A percentile compares a stretch with the other conserved stretches of the same genome.
Conservation (phyloP, 768 basidiomycete species). For the Omphalotus guepiniiformis region DNA sequence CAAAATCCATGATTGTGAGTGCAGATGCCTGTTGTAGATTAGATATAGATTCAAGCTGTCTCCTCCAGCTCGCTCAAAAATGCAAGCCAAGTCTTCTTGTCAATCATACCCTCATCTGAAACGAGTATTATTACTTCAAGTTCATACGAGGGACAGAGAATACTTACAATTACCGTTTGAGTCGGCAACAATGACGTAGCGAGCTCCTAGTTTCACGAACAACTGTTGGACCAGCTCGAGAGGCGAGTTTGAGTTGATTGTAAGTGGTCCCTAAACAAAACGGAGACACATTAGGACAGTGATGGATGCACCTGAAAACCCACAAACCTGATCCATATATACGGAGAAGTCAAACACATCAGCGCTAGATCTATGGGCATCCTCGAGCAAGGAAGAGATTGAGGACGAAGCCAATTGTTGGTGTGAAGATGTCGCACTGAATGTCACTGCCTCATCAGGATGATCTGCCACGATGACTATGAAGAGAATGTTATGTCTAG, state of each 20-base stretch:
- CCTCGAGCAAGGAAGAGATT: slow-evolving; percentile 54
- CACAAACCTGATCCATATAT: slow-evolving; percentile 83
- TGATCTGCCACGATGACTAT: slow-evolving; percentile 76
- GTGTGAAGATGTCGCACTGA: slow-evolving; percentile 47
- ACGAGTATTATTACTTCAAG: neutral
- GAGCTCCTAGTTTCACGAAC: slow-evolving; percentile 90
- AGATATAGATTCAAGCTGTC: slow-evolving; percentile 28
- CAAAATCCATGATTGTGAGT: too few species aligned
- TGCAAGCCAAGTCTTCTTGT: slow-evolving; percentile 92
- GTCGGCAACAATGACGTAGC: slow-evolving; percentile 85
- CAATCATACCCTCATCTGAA: slow-evolving; percentile 83
- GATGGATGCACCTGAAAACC: neutral
- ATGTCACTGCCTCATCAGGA: slow-evolving; percentile 60
- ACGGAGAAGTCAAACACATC: slow-evolving; percentile 79
- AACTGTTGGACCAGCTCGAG: slow-evolving; percentile 91
- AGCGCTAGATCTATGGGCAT: slow-evolving; percentile 18
- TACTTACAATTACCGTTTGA: slow-evolving; percentile 74
- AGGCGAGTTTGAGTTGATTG: slow-evolving; percentile 78
- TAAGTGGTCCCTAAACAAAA: slow-evolving; percentile 75
- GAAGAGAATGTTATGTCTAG: slow-evolving; percentile 5
- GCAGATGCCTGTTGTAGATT: too few species aligned
- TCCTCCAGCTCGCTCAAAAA: slow-evolving; percentile 77
- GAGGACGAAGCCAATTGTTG: slow-evolving; percentile 47
- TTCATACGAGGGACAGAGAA: neutral
- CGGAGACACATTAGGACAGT: neutral